Percentiles rank a stretch among this genome's conserved stretches.
Evolutionary conservation across 805 yeast genomes (phyloP).

Genomic region (Lipomyces lipofer): DNA sequence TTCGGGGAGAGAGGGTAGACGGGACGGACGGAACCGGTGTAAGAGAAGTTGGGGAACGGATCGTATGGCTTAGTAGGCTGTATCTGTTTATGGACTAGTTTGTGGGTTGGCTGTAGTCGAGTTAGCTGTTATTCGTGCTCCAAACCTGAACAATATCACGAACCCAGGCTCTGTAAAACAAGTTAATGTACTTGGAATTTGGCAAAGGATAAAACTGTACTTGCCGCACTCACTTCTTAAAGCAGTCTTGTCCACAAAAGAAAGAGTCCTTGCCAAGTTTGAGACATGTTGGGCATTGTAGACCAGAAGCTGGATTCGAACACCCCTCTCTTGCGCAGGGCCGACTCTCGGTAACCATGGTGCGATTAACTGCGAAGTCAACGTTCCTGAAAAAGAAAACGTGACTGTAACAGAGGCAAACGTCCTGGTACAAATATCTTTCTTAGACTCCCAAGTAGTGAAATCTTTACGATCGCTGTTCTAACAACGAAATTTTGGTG

Average conservation of each 20-base stretch:
- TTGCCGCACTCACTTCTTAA: slow-evolving; percentile 44
- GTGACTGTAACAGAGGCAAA: no score
- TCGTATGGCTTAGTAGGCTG: slow-evolving; percentile 49
- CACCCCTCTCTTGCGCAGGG: slow-evolving; percentile 86
- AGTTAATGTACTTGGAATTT: no score
- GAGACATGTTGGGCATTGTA: slow-evolving; percentile 91
- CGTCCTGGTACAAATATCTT: no score
- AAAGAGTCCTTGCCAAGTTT: slow-evolving; percentile 61
- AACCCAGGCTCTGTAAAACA: slow-evolving; percentile 13
- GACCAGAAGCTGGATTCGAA: slow-evolving; percentile 74
- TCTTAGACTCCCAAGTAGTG: no score
- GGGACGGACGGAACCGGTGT: slow-evolving; percentile 75
- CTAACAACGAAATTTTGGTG: no score
- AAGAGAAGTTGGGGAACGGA: slow-evolving; percentile 81
- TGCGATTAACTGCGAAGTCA: no score
- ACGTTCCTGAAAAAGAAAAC: no score
- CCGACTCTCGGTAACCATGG: no score
- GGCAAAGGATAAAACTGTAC: not conserved
- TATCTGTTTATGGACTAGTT: slow-evolving; percentile 47
- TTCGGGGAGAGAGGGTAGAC: slow-evolving; percentile 76
- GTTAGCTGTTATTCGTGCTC: not conserved
- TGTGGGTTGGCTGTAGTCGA: slow-evolving; percentile 49
- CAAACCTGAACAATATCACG: not conserved
- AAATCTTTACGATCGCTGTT: no score
- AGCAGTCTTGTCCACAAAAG: slow-evolving; percentile 85